phyloP scores from a whole-genome alignment of 2,329 filamentous ascomycete species.

The Amauroascus verrucosus region DNA sequence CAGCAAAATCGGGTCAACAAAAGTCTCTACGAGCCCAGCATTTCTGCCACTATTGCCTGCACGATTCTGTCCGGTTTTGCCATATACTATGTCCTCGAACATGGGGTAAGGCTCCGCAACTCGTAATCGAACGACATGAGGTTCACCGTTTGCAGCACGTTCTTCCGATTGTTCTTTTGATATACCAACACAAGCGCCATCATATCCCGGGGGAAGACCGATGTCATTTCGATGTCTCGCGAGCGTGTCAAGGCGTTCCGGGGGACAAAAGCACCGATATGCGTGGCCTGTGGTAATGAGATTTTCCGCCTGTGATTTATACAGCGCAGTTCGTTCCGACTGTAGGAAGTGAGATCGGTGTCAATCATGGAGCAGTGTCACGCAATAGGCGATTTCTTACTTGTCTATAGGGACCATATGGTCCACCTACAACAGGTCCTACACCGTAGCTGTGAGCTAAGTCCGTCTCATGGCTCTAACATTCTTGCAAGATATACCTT shows the following conservation, averaged over 20 bases:
- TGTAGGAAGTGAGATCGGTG: constrained; percentile 29
- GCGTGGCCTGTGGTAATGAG: constrained; percentile 63
- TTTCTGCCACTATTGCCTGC: constrained; percentile 25
- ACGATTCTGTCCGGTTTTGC: constrained; percentile 45
- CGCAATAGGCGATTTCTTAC: constrained; percentile 33
- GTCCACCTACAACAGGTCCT: constrained; percentile 72
- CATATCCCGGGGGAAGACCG: constrained; percentile 53
- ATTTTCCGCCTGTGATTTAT: constrained; percentile 57
- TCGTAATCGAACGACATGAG: constrained; percentile 68
- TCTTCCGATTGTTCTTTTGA: constrained; percentile 57
- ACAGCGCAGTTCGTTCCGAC: constrained; percentile 68
- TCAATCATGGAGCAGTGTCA: neutral
- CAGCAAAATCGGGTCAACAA: constrained; percentile 77
- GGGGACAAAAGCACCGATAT: constrained; percentile 86
- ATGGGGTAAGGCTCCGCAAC: constrained; percentile 51
- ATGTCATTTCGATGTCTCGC: constrained; percentile 52
- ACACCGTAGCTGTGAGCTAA: constrained; percentile 11
- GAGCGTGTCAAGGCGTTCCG: constrained; percentile 57
- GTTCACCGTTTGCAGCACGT: constrained; percentile 57
- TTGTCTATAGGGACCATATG: constrained; percentile 77
- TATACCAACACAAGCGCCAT: constrained; percentile 63
- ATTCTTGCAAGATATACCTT: constrained; percentile 48
- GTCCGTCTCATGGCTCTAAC: neutral
- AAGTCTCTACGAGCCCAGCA: constrained; percentile 36
- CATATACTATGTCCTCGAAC: constrained; percentile 73